A percentile compares a stretch with the other conserved stretches of the same genome.
Evolutionary conservation across 2,329 filamentous ascomycete species (phyloP).

Genomic region (Alternaria sp.): DNA sequence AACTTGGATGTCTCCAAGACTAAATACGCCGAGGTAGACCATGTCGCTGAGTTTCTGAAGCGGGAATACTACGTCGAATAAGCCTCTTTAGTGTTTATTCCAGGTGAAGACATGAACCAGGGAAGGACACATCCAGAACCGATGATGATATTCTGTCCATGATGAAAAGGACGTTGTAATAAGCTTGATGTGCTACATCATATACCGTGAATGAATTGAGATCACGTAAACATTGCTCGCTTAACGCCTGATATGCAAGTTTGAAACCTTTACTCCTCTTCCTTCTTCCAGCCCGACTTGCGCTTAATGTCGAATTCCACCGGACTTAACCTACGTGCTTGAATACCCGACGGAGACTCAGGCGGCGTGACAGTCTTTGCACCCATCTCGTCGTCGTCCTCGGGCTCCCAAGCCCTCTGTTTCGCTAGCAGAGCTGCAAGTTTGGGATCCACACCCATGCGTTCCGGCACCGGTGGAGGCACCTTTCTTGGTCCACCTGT

Average conservation of each 20-base stretch:
- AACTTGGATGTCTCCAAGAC: constrained; percentile 4
- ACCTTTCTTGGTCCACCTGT: neutral
- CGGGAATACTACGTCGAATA: constrained; percentile 36
- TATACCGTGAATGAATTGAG: neutral
- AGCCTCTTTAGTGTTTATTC: neutral
- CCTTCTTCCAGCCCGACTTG: constrained; percentile 23
- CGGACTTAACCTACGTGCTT: constrained; percentile 14
- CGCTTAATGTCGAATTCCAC: constrained; percentile 18
- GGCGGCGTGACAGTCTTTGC: constrained; percentile 15
- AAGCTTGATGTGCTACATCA: neutral
- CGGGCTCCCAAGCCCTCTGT: constrained; percentile 16
- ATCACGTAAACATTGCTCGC: neutral
- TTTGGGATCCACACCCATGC: constrained; percentile 13
- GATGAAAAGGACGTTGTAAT: neutral
- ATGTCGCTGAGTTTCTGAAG: constrained; percentile 28
- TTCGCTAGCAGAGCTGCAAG: constrained; percentile 20
- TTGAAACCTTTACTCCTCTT: neutral
- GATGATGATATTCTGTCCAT: neutral
- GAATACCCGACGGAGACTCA: constrained; percentile 13
- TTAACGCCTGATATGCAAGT: constrained; percentile 1
- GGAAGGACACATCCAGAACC: neutral
- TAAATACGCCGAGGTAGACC: constrained; percentile 29
- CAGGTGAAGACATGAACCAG: neutral
- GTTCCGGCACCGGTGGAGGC: constrained; percentile 13
- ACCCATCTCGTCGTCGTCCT: constrained; percentile 10